Percentiles rank a stretch among this genome's conserved stretches.
phyloP scores from a whole-genome alignment of 1,284 basidiomycete species.

The Sporisorium scitamineum region DNA sequence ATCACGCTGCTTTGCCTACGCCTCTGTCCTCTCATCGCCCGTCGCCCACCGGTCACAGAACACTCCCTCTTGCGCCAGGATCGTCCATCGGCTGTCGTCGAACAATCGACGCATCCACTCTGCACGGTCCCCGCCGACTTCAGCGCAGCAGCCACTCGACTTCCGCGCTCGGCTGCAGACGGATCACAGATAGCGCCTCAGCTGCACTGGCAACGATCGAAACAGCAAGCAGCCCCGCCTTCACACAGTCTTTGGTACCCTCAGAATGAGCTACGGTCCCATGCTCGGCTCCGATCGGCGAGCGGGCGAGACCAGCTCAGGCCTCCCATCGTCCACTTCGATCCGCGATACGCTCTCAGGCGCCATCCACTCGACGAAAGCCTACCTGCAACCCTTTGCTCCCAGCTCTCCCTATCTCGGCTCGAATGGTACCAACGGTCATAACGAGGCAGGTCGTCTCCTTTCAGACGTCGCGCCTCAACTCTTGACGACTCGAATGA shows the following conservation, averaged over 20 bases:
- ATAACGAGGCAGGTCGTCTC: slow-evolving; percentile 54
- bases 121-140: background rate
- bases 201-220: background rate
- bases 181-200: background rate
- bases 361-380: slow-evolving; percentile 55
- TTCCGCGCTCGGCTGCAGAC: background rate
- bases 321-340: slow-evolving; percentile 30
- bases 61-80: background rate
- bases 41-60: background rate
- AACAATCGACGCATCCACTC: background rate
- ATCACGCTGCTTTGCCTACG: slow-evolving; percentile 1
- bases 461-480: slow-evolving; percentile 68
- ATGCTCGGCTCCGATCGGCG: slow-evolving; percentile 26
- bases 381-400: slow-evolving; percentile 57
- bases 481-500: slow-evolving; percentile 66
- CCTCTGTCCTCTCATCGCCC: background rate
- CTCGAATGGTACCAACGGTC: slow-evolving; percentile 20
- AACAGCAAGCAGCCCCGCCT: background rate
- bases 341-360: slow-evolving; percentile 49
- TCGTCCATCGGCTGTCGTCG: background rate
- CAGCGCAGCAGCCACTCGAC: slow-evolving; percentile 1
- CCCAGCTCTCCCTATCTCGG: slow-evolving; percentile 44
- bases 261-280: slow-evolving; percentile 41
- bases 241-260: background rate
- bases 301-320: slow-evolving; percentile 26